These are phyloP conservation scores for Aegilops sharonensis DNA, from an alignment of 176 grass and related monocot genomes.

Conservation along the genomic window DNA sequence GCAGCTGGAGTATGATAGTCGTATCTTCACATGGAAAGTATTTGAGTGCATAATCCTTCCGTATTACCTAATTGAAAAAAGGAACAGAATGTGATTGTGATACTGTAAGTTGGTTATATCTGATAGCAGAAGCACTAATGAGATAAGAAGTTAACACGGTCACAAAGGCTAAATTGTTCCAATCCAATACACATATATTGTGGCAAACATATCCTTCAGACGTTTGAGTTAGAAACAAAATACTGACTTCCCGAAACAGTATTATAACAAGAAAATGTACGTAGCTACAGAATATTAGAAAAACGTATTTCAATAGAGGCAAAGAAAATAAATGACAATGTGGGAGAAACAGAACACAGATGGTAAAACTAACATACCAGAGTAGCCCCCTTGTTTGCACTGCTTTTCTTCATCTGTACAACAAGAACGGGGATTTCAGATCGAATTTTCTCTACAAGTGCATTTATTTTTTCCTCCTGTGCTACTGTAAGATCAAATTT, in stretches of 20 bases:
- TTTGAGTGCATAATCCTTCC: not conserved
- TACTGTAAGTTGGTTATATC: not conserved
- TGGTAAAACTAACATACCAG: too few species aligned
- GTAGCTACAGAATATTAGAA: not conserved
- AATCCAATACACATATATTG: not conserved
- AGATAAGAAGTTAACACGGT: not conserved
- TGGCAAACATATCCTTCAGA: not conserved
- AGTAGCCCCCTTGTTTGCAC: too few species aligned
- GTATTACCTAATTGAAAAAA: not conserved
- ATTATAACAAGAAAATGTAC: not conserved
- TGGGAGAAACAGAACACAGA: too few species aligned
- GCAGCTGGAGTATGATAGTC: not conserved
- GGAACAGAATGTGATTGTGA: not conserved
- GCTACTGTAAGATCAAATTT: too few species aligned
- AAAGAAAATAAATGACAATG: too few species aligned
- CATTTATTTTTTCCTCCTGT: too few species aligned
- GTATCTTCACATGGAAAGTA: not conserved
- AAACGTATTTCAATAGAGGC: too few species aligned
- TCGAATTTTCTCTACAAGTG: too few species aligned
- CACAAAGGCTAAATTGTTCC: too few species aligned
- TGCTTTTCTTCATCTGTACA: too few species aligned
- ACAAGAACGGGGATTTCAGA: too few species aligned
- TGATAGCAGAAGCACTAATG: not conserved
- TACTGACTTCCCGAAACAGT: not conserved
- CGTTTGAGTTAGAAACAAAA: too few species aligned